Evolutionary conservation across 192 early-diverging fungal species (phyloP), one percentile per base, ranked within the genome.

Genomic region (Backusella tuberculispora): DNA sequence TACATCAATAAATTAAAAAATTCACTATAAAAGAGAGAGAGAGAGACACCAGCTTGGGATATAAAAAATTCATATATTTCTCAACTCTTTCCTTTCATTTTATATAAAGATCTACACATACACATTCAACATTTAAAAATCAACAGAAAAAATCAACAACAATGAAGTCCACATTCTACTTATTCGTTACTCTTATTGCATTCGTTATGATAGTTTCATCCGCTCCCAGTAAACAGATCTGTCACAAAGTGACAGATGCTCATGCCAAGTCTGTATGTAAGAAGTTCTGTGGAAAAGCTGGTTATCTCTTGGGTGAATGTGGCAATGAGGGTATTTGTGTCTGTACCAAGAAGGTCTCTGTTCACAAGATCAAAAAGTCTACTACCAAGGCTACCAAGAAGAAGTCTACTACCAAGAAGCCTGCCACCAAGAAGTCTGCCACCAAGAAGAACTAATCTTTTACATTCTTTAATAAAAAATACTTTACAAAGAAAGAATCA

Each of bases 201-300:
- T 44, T 69, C 13, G 42, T n/a, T 6, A 47, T 69, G 42, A 47
- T 47, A 24, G 68, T 69, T 9, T 47, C 45, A 43, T 53, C 71
- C 5, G 71, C 71, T 12, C 50, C 71, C 42, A 50, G 7, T 8
- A 72, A 72, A 37, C 42, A 72, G 13, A 56, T 17, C 53, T 72
- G 71, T 60, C 48, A 63, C 17, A 21, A 42, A 40, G 38, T 72
- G 50, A 63, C 34, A 38, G 71, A 72, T 24, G 0, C 2, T 29
- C 71, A 72, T 42, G 71, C 71, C 40, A 72, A 72, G 13, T 19
- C 48, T 4, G 71, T 72, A 14, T 72, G 71, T 43, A 72, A 72
- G 29, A 63, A 21, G n/a, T 72, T 60, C 53, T 72, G 71, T 44
- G 53, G 53, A 42, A 43, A 63, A 40, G 24, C 50, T 21, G 50